Percentiles rank a stretch among this genome's conserved stretches.
These are phyloP conservation scores for Vitis amurensis DNA, from an alignment of 164 flowering plant genomes.

Conservation along the genomic window DNA sequence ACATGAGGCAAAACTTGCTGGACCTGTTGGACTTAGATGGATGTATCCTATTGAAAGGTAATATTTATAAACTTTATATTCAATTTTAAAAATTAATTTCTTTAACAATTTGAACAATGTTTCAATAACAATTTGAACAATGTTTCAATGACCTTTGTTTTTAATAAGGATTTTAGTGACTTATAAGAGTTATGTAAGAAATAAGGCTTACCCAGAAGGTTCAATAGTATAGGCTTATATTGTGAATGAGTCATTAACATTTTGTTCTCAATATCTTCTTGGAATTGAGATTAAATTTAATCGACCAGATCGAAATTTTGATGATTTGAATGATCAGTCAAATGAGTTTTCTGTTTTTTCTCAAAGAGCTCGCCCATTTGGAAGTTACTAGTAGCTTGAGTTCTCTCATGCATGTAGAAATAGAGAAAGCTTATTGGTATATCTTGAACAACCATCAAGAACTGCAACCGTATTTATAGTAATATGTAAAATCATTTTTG, in stretches of 20 bases:
- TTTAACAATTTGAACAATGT: neutral
- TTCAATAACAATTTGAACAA: neutral
- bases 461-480: neutral
- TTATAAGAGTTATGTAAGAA: neutral
- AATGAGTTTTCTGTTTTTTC: neutral
- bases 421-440: neutral
- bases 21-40: neutral
- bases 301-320: neutral
- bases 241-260: neutral
- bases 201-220: slow-evolving; percentile 1
- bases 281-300: neutral
- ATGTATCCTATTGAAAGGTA: slow-evolving; percentile 1
- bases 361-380: neutral
- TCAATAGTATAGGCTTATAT: slow-evolving; percentile 1
- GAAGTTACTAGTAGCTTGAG: neutral
- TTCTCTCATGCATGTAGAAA: neutral
- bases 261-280: neutral
- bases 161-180: neutral
- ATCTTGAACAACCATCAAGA: neutral
- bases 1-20: neutral
- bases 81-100: neutral
- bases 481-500: neutral
- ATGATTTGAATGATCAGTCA: neutral
- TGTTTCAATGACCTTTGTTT: too few relatives aligned
- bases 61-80: neutral